A percentile compares a stretch with the other conserved stretches of the same genome.
Evolutionary conservation across 805 yeast genomes (phyloP).

Genomic region (Kuraishia ogatae): DNA sequence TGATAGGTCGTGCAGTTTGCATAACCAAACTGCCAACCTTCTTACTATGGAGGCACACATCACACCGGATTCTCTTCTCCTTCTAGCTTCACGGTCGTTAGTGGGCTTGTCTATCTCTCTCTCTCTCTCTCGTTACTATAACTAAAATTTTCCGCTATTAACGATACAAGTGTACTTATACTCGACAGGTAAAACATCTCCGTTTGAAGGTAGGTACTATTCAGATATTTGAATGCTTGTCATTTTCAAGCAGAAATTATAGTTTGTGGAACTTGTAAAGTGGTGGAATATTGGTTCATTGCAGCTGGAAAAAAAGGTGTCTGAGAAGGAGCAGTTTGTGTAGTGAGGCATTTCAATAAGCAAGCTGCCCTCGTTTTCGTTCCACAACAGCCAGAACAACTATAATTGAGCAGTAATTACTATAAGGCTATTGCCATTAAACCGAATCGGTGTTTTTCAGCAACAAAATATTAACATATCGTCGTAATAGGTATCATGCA

Average conservation of each 20-base stretch:
- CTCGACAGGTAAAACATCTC: background rate
- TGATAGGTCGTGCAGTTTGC: background rate
- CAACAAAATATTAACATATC: background rate
- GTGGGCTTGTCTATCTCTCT: background rate
- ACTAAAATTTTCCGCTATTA: background rate
- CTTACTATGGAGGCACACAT: background rate
- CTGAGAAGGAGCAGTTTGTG: background rate
- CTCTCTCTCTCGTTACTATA: background rate
- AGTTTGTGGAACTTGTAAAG: background rate
- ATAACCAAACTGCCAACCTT: background rate
- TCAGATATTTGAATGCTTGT: background rate
- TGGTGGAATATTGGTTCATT: background rate
- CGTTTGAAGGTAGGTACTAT: background rate
- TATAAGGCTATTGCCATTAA: no score
- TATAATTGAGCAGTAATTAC: no score
- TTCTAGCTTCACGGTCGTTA: background rate
- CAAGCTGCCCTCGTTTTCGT: background rate
- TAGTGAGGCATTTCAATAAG: background rate
- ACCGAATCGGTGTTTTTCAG: no score
- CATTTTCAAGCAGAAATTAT: background rate
- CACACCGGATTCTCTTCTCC: background rate
- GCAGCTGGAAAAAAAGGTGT: background rate
- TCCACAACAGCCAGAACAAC: background rate
- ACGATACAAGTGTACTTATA: background rate
- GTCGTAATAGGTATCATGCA: constrained; percentile 45